Conservation (phyloP, 2,329 filamentous ascomycete species). For the Microdochium nivale region DNA sequence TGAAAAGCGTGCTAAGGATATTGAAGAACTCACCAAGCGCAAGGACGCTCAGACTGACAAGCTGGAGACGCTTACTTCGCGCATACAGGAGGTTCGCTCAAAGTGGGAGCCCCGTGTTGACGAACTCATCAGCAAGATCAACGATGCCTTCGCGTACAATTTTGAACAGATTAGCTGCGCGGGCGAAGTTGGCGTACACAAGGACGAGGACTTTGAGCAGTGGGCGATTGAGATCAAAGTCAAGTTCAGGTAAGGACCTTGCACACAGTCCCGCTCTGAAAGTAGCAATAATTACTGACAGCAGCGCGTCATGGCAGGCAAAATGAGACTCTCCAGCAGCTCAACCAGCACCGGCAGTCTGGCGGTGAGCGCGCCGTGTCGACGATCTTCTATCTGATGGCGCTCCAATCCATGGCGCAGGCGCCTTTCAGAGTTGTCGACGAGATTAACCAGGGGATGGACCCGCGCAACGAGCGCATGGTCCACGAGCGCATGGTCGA, state of each 20-base stretch:
- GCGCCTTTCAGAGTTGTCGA: slow-evolving; percentile 97
- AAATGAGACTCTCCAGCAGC: slow-evolving; percentile 71
- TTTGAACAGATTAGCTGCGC: slow-evolving; percentile 92
- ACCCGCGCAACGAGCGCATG: slow-evolving; percentile 95
- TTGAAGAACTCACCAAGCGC: slow-evolving; percentile 51
- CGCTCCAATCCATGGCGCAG: slow-evolving; percentile 84
- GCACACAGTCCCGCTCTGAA: not conserved
- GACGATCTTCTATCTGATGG: slow-evolving; percentile 99
- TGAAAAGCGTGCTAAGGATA: slow-evolving; percentile 61
- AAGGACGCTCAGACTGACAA: slow-evolving; percentile 46
- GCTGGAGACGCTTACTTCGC: slow-evolving; percentile 43
- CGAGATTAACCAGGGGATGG: slow-evolving; percentile 99
- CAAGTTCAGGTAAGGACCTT: slow-evolving; percentile 67
- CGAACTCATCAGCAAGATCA: slow-evolving; percentile 69
- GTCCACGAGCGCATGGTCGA: slow-evolving; percentile 98
- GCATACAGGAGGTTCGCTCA: slow-evolving; percentile 58
- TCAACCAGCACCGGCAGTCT: slow-evolving; percentile 89
- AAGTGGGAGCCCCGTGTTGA: slow-evolving; percentile 84
- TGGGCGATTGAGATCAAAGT: slow-evolving; percentile 94
- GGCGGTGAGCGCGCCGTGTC: slow-evolving; percentile 93
- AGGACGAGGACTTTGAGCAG: slow-evolving; percentile 85
- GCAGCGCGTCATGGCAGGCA: slow-evolving; percentile 41
- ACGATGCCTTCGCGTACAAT: slow-evolving; percentile 83
- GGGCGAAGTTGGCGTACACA: slow-evolving; percentile 80
- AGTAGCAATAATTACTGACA: not conserved